phyloP scores from a whole-genome alignment of 2,329 filamentous ascomycete genomes.

The Hirsutella rhossiliensis region DNA sequence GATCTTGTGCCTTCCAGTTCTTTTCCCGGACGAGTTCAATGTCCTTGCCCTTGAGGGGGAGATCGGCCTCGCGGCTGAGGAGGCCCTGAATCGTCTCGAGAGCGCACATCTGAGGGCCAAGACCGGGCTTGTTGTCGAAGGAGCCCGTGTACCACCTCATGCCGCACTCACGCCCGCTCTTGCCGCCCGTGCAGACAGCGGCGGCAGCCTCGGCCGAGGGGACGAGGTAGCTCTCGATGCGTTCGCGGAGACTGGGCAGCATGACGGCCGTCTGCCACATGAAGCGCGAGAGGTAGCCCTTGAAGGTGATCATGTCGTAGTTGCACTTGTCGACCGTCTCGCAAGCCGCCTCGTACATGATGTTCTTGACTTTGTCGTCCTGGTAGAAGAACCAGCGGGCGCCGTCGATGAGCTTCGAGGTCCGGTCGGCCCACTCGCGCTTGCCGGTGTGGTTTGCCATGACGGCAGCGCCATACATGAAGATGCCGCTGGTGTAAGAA shows the following conservation, averaged over 20 bases:
- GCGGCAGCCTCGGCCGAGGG: conserved; percentile 44
- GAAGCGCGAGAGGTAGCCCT: conserved; percentile 54
- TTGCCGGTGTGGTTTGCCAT: conserved; percentile 49
- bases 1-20: conserved; percentile 9
- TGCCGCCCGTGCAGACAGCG: conserved; percentile 42
- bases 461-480: conserved; percentile 51
- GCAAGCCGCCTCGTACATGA: conserved; percentile 58
- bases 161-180: conserved; percentile 41
- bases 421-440: conserved; percentile 39
- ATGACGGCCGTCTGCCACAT: conserved; percentile 46
- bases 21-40: conserved; percentile 30
- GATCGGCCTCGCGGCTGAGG: conserved; percentile 27
- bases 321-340: conserved; percentile 45
- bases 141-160: conserved; percentile 48
- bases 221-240: conserved; percentile 35
- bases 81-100: conserved; percentile 52
- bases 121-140: conserved; percentile 40
- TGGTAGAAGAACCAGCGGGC: conserved; percentile 42
- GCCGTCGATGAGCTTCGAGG: conserved; percentile 38
- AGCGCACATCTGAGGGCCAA: conserved; percentile 54
- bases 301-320: conserved; percentile 55
- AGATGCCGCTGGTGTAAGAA: conserved; percentile 54
- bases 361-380: conserved; percentile 36
- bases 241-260: conserved; percentile 38
- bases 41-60: conserved; percentile 34